Evolutionary conservation across 2,329 filamentous ascomycete genomes (phyloP), one percentile per base, ranked within the genome.

Genomic region (Basipetospora chlamydospora): DNA sequence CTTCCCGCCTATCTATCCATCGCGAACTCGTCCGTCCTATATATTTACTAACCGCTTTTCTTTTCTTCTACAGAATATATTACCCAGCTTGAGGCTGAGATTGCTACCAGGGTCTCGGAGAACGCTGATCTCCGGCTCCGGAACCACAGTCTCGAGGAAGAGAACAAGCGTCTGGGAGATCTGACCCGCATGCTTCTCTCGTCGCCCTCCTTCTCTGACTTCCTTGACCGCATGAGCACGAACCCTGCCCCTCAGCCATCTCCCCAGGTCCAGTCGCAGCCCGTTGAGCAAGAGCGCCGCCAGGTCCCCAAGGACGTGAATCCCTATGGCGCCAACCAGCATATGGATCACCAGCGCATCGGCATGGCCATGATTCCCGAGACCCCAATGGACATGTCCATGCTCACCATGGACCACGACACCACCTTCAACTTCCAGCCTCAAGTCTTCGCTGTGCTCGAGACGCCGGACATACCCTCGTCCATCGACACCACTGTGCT

Each of bases 81-180:
- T 53, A 73, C 76, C 43, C 87, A 96, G 58, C 80, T 98, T 12
- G 90, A 98, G 64, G 68, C 73, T 43, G 88, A 96, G 57, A 80
- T 95, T 47, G 80, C 84, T 38, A 67, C 66, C 50, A 92, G 90
- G 63, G 77, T 80, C 28, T 81, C 78, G 45, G 88, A 96, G 64
- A 79, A 80, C 46, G 80, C 79, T 44, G 80, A 86, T 31, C 70
- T 95, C 23, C 80, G 82, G 43, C 61, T 70, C 25, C 78, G 92
- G 58, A 96, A 95, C 65, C 73, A 75, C 33, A 77, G 80, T 26
- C 70, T 98, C 13, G 63, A 75, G 46, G 83, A 92, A 32, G 86
- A 94, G 66, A 93, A 93, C 60, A 77, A 77, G 51, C 82, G 83
- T 33, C 64, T 88, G 36, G 74, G 72, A 7, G 79, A 85, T 45